phyloP scores from a whole-genome alignment of 2,329 filamentous ascomycete genomes.

The Penicillium sp. region DNA sequence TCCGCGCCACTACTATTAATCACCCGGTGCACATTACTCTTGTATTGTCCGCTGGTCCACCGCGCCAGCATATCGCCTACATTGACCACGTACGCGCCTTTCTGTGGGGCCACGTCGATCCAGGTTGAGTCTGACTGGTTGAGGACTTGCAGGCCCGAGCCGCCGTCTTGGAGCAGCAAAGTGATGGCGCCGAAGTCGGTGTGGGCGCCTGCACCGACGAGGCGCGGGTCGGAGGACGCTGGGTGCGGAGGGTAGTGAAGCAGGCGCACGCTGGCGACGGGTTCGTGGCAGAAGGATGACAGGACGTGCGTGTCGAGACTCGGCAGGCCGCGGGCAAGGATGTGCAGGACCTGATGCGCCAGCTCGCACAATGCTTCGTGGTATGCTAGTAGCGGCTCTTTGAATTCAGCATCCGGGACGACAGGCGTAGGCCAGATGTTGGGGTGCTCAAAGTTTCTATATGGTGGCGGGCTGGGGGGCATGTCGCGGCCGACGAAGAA shows the following conservation, averaged over 20 bases:
- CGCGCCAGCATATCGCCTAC: slow-evolving; percentile 48
- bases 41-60: slow-evolving; percentile 52
- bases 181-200: slow-evolving; percentile 32
- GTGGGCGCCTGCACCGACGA: slow-evolving; percentile 29
- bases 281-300: too few species aligned
- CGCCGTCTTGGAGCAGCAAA: slow-evolving; percentile 27
- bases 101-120: slow-evolving; percentile 34
- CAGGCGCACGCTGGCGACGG: slow-evolving; percentile 41
- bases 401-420: background rate
- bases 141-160: slow-evolving; percentile 20
- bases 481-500: slow-evolving; percentile 44
- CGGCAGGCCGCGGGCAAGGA: slow-evolving; percentile 23
- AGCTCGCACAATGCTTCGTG: slow-evolving; percentile 22
- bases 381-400: slow-evolving; percentile 25
- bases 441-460: slow-evolving; percentile 28
- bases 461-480: slow-evolving; percentile 33
- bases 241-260: slow-evolving; percentile 41
- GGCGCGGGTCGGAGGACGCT: slow-evolving; percentile 26
- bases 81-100: slow-evolving; percentile 50
- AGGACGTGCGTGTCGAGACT: background rate
- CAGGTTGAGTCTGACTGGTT: slow-evolving; percentile 41
- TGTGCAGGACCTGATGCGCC: slow-evolving; percentile 35
- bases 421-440: slow-evolving; percentile 25
- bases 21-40: slow-evolving; percentile 53
- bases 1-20: slow-evolving; percentile 48